Evolutionary conservation across 495 filamentous ascomycete genomes (phyloP), one percentile per base, ranked within the genome.

Genomic region (Neurospora sublineolata): DNA sequence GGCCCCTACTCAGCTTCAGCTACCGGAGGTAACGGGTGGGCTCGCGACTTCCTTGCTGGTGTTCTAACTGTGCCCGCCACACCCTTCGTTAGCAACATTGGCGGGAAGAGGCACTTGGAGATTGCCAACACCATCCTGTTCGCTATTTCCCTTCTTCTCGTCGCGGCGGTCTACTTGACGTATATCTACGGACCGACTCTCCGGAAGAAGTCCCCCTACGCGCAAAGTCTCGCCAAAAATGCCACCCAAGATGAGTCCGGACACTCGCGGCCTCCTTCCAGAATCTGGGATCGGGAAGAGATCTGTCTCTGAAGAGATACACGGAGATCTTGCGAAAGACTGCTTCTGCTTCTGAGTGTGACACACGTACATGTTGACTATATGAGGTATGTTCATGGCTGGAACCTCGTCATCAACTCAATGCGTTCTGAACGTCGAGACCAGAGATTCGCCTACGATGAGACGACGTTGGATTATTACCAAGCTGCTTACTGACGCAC

Each of bases 41-140:
- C 92, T 68, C 86, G 93, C 74, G 93, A 96, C 78, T 92, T 96
- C 82, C 82, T 96, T 12, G 93, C 93, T 70, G 93, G 93, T 83
- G 85, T 93, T 9, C 83, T 93, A 38, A 93, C 92, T 12, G 84
- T 92, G 42, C 88, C 87, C 1, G 91, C 92, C 0, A 92, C 89
- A 0, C 92, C 91, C 6, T 93, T 91, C 82, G 91, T 83, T 71
- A 75, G 73, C 78, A 87, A 91, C 74, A 90, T 92, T 74, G 90
- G 89, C 58, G 76, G 72, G 14, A 71, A 72, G 16, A 76, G 76
- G 20, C 88, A 90, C 71, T 79, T 94, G 20, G 85, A 90, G 76
- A 86, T 89, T 72, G 91, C 91, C 5, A 90, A 85, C 20, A 93
- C 90, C 0, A 93, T 94, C 74, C 86, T 95, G 18, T 81, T 87